phyloP scores from a whole-genome alignment of 768 basidiomycete genomes.

The Mycena leptocephala region DNA sequence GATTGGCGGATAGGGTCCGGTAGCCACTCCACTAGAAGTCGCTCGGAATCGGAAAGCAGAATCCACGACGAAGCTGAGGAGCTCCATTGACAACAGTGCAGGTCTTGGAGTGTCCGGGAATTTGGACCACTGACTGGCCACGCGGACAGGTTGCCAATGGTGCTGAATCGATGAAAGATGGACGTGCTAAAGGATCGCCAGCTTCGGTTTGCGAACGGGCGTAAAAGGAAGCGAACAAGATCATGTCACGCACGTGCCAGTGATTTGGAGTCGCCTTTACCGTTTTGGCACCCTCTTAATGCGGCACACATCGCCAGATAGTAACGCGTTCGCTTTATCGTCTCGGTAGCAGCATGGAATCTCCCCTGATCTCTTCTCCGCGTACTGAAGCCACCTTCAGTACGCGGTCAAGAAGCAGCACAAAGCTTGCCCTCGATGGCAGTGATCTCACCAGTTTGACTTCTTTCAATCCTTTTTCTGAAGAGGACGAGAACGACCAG shows the following conservation, averaged over 20 bases:
- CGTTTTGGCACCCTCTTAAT: no score
- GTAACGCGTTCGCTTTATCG: conserved; percentile 35
- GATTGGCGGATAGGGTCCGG: neutral
- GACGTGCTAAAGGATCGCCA: neutral
- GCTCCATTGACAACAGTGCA: neutral
- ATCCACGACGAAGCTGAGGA: neutral
- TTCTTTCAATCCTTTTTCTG: conserved; percentile 93
- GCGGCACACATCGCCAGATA: neutral
- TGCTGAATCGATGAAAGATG: neutral
- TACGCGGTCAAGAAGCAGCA: conserved; percentile 74
- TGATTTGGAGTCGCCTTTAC: conserved; percentile 11
- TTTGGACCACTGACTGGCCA: neutral
- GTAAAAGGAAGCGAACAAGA: neutral
- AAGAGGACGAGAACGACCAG: conserved; percentile 93
- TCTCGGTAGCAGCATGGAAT: conserved; percentile 43
- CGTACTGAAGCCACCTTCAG: conserved; percentile 53
- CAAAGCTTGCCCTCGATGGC: conserved; percentile 73
- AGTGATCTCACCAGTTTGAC: conserved; percentile 79
- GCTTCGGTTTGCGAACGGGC: neutral
- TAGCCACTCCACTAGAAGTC: neutral
- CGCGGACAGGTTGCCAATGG: neutral
- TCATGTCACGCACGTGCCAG: neutral
- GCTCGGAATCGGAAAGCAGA: neutral
- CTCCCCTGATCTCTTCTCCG: conserved; percentile 52
- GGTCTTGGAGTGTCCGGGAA: neutral